These are phyloP conservation scores for Ailanthus altissimus DNA, from an alignment of 345 rosid genomes.

Conservation along the genomic window DNA sequence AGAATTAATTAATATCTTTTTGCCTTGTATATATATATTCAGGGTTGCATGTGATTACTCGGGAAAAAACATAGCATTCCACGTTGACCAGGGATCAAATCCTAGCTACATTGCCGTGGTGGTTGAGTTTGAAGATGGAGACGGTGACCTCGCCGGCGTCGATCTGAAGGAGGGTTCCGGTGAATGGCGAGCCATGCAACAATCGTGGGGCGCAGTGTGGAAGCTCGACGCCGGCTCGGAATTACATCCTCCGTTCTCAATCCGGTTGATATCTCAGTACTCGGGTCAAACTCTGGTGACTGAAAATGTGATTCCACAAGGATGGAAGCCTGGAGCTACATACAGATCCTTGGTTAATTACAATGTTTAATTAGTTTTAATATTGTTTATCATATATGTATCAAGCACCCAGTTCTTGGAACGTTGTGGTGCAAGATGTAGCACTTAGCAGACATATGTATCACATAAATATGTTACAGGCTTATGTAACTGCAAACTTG, in stretches of 20 bases:
- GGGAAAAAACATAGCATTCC: conserved; percentile 39
- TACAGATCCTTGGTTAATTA: conserved; percentile 50
- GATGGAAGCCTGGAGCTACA: conserved; percentile 52
- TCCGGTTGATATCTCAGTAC: conserved; percentile 36
- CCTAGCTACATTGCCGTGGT: conserved; percentile 42
- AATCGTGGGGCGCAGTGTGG: conserved; percentile 63
- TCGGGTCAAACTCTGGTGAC: conserved; percentile 46
- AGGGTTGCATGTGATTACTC: conserved; percentile 47
- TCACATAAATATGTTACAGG: no score
- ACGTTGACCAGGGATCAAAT: conserved; percentile 47
- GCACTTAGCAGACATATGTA: background rate
- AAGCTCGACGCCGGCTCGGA: conserved; percentile 46
- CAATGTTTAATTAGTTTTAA: background rate
- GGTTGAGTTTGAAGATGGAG: conserved; percentile 50
- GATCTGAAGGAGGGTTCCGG: conserved; percentile 27
- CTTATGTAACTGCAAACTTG: no score
- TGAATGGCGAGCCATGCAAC: conserved; percentile 48
- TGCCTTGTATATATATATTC: no score
- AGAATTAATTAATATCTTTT: no score
- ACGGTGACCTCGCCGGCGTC: conserved; percentile 46
- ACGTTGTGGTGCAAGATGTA: conserved; percentile 3
- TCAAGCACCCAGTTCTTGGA: background rate
- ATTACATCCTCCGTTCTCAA: conserved; percentile 45
- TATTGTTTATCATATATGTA: background rate
- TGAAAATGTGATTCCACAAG: conserved; percentile 45